Evolutionary conservation across 176 grass and related monocot species (phyloP).

Genomic region (Stipa capillata): DNA sequence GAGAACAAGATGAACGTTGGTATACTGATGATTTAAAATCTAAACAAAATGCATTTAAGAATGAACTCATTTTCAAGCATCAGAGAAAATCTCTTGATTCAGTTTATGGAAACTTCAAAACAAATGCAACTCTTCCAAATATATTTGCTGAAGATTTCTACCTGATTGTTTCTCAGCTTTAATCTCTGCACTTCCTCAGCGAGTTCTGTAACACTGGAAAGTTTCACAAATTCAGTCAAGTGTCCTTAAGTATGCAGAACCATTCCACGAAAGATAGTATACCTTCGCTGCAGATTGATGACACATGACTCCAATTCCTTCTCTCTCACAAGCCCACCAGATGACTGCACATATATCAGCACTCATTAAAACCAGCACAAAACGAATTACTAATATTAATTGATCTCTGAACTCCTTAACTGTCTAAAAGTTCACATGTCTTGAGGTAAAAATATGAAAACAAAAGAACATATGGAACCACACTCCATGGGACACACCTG

Average conservation of each 20-base stretch:
- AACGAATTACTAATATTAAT: not conserved
- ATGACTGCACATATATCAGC: constrained; percentile 39
- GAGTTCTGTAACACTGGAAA: constrained; percentile 56
- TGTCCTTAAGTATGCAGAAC: not conserved
- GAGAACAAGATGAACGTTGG: not conserved
- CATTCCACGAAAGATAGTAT: not conserved
- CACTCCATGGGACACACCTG: constrained; percentile 39
- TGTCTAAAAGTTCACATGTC: constrained; percentile 3
- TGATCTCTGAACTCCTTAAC: not conserved
- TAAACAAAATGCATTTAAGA: not conserved
- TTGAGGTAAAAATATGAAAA: not conserved
- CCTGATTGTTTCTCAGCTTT: constrained; percentile 65
- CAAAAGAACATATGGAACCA: not conserved
- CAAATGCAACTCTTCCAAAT: constrained; percentile 11
- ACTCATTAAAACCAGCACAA: not conserved
- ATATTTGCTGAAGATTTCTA: not conserved
- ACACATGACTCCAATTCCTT: constrained; percentile 66
- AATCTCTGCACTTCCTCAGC: constrained; percentile 58
- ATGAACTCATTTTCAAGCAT: not conserved
- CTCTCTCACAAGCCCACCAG: constrained; percentile 38
- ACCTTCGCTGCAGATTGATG: constrained; percentile 67
- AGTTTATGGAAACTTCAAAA: not conserved
- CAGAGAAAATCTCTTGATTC: not conserved
- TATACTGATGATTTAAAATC: not conserved
- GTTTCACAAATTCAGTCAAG: constrained; percentile 12